Percentiles rank a stretch among this genome's conserved stretches.
phyloP scores from a whole-genome alignment of 1,284 basidiomycete genomes.

The Rhodotorula mucilaginosa region DNA sequence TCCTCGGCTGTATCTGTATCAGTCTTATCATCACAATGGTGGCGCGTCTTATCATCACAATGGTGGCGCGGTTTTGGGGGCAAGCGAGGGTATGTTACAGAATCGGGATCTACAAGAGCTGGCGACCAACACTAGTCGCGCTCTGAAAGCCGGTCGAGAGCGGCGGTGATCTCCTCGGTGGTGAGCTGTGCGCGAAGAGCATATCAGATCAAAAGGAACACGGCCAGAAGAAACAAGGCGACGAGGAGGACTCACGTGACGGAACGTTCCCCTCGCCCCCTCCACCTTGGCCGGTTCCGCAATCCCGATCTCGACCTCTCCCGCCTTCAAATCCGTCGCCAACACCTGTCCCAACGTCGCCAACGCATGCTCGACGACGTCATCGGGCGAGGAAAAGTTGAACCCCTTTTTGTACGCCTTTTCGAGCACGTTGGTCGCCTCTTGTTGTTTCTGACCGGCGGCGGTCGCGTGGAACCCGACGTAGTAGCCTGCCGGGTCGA shows the following conservation, averaged over 20 bases:
- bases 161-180: constrained; percentile 72
- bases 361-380: constrained; percentile 73
- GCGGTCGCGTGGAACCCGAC: constrained; percentile 97
- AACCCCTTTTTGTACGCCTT: constrained; percentile 91
- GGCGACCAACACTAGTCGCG: constrained; percentile 48
- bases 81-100: constrained; percentile 1
- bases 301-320: constrained; percentile 58
- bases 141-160: constrained; percentile 12
- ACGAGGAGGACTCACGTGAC: constrained; percentile 40
- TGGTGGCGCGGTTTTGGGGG: no score
- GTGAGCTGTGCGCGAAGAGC: constrained; percentile 46
- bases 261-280: constrained; percentile 36
- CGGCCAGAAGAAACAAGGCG: neutral
- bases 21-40: no score
- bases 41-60: no score
- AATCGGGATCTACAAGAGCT: neutral
- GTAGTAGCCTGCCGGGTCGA: constrained; percentile 98
- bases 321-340: constrained; percentile 85
- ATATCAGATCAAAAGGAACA: neutral
- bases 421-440: constrained; percentile 93
- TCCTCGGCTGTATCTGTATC: no score
- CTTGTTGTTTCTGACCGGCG: constrained; percentile 95
- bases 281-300: constrained; percentile 5
- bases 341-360: constrained; percentile 89
- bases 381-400: constrained; percentile 13